Percentiles rank a stretch among this genome's conserved stretches.
phyloP scores from a whole-genome alignment of 2,329 filamentous ascomycete genomes.

The Cladorrhinum sp. region DNA sequence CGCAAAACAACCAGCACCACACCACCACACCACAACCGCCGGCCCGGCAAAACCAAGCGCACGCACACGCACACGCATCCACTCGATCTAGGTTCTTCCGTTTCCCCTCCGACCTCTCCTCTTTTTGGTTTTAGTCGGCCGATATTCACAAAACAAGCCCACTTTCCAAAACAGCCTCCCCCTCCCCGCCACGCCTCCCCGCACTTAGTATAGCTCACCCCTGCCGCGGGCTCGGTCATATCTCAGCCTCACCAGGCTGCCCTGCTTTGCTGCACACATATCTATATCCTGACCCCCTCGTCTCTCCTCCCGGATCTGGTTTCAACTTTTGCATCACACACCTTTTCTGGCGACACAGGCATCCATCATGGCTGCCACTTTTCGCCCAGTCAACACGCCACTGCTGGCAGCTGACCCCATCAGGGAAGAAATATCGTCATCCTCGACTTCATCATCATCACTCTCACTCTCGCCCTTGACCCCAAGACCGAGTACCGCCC shows the following conservation, averaged over 20 bases:
- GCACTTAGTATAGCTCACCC: constrained; percentile 30
- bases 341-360: constrained; percentile 5
- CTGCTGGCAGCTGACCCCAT: constrained; percentile 42
- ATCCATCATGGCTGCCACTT: constrained; percentile 50
- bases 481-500: constrained; percentile 36
- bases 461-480: constrained; percentile 25
- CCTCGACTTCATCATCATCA: constrained; percentile 38
- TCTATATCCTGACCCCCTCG: constrained; percentile 25
- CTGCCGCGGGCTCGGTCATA: constrained; percentile 29
- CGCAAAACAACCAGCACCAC: constrained; percentile 10
- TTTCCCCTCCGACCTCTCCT: constrained; percentile 21
- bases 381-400: constrained; percentile 59
- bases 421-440: constrained; percentile 43
- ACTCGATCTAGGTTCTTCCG: constrained; percentile 9
- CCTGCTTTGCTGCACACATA: constrained; percentile 20
- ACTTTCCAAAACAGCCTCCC: constrained; percentile 30
- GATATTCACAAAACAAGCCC: too few species aligned
- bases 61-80: not conserved
- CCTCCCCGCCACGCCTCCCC: constrained; percentile 26
- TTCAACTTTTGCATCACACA: constrained; percentile 19
- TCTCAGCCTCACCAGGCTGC: constrained; percentile 32
- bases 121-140: constrained; percentile 22
- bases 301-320: constrained; percentile 16
- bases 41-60: not conserved
- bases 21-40: constrained; percentile 16